Evolutionary conservation across 441 rosid species (phyloP).

Genomic region (Gossypium schwendimanii): DNA sequence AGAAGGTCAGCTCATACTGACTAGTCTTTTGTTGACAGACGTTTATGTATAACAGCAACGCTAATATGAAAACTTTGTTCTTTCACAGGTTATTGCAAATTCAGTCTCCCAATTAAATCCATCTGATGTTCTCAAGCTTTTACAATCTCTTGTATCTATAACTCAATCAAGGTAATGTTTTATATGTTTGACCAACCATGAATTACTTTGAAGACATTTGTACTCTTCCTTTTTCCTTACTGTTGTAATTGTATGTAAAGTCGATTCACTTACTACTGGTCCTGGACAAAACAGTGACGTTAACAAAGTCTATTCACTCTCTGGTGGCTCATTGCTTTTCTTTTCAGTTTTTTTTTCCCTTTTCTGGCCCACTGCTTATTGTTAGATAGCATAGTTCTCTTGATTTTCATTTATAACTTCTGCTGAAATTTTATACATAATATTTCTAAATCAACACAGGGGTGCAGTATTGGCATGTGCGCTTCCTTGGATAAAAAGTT

Average conservation of each 20-base stretch:
- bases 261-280: background rate
- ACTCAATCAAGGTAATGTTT: slow-evolving; percentile 58
- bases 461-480: slow-evolving; percentile 81
- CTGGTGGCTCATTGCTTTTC: background rate
- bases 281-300: background rate
- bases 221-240: background rate
- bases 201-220: background rate
- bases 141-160: slow-evolving; percentile 59
- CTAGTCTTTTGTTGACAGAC: background rate
- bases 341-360: no score
- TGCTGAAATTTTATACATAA: background rate
- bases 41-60: background rate
- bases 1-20: slow-evolving; percentile 45
- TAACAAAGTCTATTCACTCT: background rate
- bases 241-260: background rate
- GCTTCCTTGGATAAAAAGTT: slow-evolving; percentile 79
- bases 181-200: background rate
- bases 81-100: slow-evolving; percentile 69
- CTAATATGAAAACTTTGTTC: background rate
- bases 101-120: slow-evolving; percentile 63
- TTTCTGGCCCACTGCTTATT: background rate
- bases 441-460: slow-evolving; percentile 31
- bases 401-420: background rate
- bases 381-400: background rate
- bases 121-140: slow-evolving; percentile 69